Conservation (phyloP, 257 asterid species). For the Solanum appendiculatum region DNA sequence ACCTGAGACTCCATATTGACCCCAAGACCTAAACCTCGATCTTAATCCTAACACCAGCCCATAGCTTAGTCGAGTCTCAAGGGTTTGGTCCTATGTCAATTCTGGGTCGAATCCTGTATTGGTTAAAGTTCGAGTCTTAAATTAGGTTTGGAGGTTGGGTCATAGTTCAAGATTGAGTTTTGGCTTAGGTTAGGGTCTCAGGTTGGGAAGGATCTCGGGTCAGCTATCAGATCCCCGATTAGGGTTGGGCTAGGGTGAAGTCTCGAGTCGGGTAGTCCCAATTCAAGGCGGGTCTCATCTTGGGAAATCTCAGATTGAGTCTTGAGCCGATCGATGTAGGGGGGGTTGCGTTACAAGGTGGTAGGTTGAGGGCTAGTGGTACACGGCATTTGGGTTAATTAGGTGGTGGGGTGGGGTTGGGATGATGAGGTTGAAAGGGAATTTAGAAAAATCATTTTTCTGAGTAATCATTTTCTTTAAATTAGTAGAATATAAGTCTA, state of each 20-base stretch:
- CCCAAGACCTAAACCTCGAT: neutral
- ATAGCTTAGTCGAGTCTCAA: neutral
- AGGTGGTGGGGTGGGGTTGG: neutral
- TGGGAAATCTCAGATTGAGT: too few species aligned
- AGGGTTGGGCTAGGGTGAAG: too few species aligned
- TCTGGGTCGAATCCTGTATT: too few species aligned
- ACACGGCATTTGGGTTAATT: neutral
- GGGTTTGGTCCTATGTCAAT: neutral
- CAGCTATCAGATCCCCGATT: too few species aligned
- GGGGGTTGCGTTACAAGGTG: neutral
- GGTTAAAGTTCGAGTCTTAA: too few species aligned
- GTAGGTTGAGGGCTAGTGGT: neutral
- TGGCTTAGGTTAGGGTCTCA: too few species aligned
- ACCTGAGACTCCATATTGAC: neutral
- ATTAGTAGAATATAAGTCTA: too few species aligned
- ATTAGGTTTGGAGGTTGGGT: neutral
- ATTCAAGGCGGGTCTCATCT: neutral
- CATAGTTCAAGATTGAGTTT: neutral
- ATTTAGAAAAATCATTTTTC: neutral
- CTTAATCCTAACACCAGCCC: neutral
- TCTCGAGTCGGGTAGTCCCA: too few species aligned
- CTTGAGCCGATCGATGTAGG: neutral
- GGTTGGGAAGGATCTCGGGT: too few species aligned
- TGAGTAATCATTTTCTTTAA: neutral
- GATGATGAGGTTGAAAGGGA: neutral